phyloP scores from a whole-genome alignment of 23 red algal genomes.

The Chondrus crispus region DNA sequence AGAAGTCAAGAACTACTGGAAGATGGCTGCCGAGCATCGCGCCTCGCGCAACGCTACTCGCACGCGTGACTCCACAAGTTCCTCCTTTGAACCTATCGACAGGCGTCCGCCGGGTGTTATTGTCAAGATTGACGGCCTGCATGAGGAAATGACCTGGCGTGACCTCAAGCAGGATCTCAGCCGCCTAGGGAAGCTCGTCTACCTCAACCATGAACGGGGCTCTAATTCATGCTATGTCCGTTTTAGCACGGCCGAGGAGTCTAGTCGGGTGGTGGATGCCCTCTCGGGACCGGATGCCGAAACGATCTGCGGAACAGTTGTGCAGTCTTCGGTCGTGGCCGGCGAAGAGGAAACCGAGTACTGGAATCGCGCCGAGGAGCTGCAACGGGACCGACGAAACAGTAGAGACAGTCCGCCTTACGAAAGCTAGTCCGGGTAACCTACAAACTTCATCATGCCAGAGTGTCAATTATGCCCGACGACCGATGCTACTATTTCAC shows the following conservation, averaged over 20 bases:
- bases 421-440: no score
- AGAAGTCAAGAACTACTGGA: slow-evolving; percentile 43
- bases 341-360: slow-evolving; percentile 3
- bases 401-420: no score
- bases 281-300: neutral
- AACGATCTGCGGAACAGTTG: neutral
- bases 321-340: neutral
- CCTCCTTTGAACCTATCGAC: no score
- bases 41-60: neutral
- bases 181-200: slow-evolving; percentile 4
- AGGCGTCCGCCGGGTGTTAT: slow-evolving; percentile 31
- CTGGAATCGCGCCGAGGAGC: neutral
- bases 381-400: no score
- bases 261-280: neutral
- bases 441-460: no score
- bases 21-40: neutral
- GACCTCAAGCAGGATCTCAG: neutral
- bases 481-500: no score
- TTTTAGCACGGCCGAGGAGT: neutral
- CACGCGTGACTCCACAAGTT: neutral
- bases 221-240: neutral
- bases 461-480: no score
- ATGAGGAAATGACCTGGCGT: neutral
- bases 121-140: slow-evolving; percentile 16
- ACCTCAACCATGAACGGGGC: neutral